Evolutionary conservation across 208 protist species (phyloP), one percentile per base, ranked within the genome.

Genomic region (Crithidia thermophila): DNA sequence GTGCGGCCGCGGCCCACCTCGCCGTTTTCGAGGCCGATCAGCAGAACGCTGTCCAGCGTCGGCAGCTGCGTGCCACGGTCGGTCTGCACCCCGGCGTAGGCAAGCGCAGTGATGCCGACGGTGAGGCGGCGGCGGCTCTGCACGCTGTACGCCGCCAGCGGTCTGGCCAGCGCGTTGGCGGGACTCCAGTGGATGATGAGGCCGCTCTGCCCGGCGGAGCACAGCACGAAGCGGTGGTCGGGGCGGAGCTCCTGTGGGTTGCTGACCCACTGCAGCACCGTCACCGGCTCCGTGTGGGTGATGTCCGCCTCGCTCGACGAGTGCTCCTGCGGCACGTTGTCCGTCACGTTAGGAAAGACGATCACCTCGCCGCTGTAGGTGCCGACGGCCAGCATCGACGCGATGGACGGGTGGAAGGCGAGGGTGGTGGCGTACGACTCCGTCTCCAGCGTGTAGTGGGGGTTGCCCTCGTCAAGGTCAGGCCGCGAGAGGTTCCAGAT

Each of bases 291-390:
- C 30, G 76, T 82, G 71, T 94, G 91, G 5, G 57, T 46, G 13
- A 82, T 8, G 5, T 63, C 37, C 20, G 79, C 55, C 13, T 53
- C 71, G 11, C 37, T 45, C n/a, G 76, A 80, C 16, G 83, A 87
- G 27, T 76, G 76, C 47, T 81, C 66, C 16, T 43, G 43, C 11
- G 88, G 79, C 6, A 75, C 45, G 52, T 40, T 62, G 42, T 93
- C 87, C 3, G 75, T 89, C 23, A 94, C 67, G 42, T 85, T 75
- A 0, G 76, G 72, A 42, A 85, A 89, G 18, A 98, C 63, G 5
- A 91, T 50, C 16, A 98, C 79, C 50, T 93, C 92, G 0, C 94
- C 94, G 50, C 80, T 89, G 83, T 98, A 98, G 7, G 90, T 93
- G 16, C 94, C 94, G 18, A 91, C 88, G 2, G 89, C 90, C 27